These are phyloP conservation scores for Asterochloris erici DNA, from an alignment of 139 green algal genomes.

Conservation along the genomic window DNA sequence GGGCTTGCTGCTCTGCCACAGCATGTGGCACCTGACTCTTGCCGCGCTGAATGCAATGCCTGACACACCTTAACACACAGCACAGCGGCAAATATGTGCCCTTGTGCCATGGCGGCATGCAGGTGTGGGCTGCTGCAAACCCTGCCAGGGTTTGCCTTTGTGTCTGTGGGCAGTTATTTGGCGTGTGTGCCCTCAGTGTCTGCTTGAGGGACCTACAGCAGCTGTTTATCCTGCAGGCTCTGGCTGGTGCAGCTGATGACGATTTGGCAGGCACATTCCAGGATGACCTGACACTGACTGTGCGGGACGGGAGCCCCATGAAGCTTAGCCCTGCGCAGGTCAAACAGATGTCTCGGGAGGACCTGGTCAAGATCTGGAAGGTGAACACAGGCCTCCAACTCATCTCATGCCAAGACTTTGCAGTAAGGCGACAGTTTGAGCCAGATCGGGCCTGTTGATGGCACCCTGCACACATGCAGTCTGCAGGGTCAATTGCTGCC, in stretches of 20 bases:
- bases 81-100: no score
- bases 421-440: not conserved
- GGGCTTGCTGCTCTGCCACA: not conserved
- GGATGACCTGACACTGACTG: conserved; percentile 30
- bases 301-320: conserved; percentile 22
- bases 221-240: not conserved
- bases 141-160: no score
- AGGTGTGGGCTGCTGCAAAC: no score
- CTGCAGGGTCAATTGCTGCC: no score
- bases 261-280: conserved; percentile 7
- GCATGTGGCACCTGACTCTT: not conserved
- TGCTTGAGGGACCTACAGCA: no score
- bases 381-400: not conserved
- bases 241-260: conserved; percentile 13
- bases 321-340: conserved; percentile 20
- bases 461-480: no score
- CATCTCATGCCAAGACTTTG: not conserved
- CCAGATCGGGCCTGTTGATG: no score
- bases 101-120: no score
- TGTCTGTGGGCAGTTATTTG: no score
- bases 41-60: not conserved
- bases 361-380: conserved; percentile 37
- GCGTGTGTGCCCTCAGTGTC: no score
- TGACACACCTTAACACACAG: no score
- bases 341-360: conserved; percentile 25